Conservation (phyloP, 352 stramenopile genomes). For the Pythium plurisporium region DNA sequence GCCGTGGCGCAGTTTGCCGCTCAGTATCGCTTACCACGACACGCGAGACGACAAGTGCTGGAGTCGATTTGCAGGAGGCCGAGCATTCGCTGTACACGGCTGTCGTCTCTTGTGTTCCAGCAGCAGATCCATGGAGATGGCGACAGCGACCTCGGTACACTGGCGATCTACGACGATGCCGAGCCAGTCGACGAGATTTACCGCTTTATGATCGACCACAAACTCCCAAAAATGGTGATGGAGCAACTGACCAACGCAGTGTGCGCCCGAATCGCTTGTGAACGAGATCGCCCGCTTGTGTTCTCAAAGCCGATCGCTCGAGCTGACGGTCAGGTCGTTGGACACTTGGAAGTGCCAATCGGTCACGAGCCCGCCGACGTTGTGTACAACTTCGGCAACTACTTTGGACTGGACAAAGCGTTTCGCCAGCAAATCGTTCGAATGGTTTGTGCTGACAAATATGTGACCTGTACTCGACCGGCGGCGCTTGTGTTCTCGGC, state of each 20-base stretch:
- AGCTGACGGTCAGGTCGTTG: conserved; percentile 29
- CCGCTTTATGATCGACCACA: conserved; percentile 54
- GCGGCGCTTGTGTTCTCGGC: conserved; percentile 44
- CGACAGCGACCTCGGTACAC: conserved; percentile 31
- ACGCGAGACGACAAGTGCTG: conserved; percentile 29
- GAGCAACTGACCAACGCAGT: conserved; percentile 38
- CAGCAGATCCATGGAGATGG: conserved; percentile 33
- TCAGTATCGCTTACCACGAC: conserved; percentile 26
- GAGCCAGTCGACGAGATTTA: conserved; percentile 72
- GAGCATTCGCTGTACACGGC: conserved; percentile 34
- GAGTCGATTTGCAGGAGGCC: conserved; percentile 38
- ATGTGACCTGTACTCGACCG: conserved; percentile 48
- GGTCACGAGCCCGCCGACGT: conserved; percentile 51
- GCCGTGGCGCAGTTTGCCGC: conserved; percentile 38
- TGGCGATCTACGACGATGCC: conserved; percentile 62
- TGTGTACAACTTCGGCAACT: conserved; percentile 39
- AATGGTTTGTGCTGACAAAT: conserved; percentile 46
- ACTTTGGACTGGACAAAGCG: conserved; percentile 30
- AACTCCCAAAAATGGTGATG: conserved; percentile 27
- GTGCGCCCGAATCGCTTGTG: conserved; percentile 34
- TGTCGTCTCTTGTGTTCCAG: conserved; percentile 37
- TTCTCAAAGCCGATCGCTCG: conserved; percentile 44
- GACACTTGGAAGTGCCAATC: conserved; percentile 42
- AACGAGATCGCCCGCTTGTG: conserved; percentile 37
- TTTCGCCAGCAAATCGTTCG: conserved; percentile 42